Base-by-base conservation (phyloP, 176 grass and related monocot species). In the Musa schizocarpa region DNA sequence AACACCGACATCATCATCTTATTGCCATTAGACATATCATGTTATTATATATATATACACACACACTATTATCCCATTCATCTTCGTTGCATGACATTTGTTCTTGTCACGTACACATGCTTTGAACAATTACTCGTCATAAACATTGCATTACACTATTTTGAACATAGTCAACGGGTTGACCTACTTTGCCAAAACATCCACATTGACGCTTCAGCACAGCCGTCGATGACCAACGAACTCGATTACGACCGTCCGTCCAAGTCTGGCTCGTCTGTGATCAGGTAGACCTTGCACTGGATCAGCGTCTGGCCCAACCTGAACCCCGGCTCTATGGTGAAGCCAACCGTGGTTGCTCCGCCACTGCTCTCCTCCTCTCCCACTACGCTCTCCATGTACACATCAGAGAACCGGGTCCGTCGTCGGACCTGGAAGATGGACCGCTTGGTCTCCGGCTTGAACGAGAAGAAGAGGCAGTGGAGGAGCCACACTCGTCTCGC, bases 311-410 rank as follows among this genome's bases (percentile, higher is more conserved):
- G 72, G 0, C 83, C 86, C 7, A 99, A 80, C 53, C 70, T 81
- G 86, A 99, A 99, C 84, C 95, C 90, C 17, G 95, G 95, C 73
- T 87, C 70, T 11, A 94, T 90, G 23, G 90, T 94, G 78, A 99
- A 99, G 56, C 86, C 95, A 1, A 99, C 90, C 1, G 34, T 68
- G 67, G 34, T 53, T 4, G 53, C 24, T 24, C 19, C 72, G 52
- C 2, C 71, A 9, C 17, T 51, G 16, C 64, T 21, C 11, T 87
- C 84, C 6, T 25, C 75, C 14, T 80, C 83, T 75, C 3, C 82
- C n/a, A 81, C 82, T 23, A 89, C 82, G 73, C 84, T 93, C 82
- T 93, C 95, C 95, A 93, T 98, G 84, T 93, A 93, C 62, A 98
- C 84, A 79, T 93, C 90, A 9, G 90, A 93, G 84, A 93, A 98